These are phyloP conservation scores for Stagonosporopsis tanaceti DNA, from an alignment of 2,329 filamentous ascomycete genomes.

Conservation along the genomic window DNA sequence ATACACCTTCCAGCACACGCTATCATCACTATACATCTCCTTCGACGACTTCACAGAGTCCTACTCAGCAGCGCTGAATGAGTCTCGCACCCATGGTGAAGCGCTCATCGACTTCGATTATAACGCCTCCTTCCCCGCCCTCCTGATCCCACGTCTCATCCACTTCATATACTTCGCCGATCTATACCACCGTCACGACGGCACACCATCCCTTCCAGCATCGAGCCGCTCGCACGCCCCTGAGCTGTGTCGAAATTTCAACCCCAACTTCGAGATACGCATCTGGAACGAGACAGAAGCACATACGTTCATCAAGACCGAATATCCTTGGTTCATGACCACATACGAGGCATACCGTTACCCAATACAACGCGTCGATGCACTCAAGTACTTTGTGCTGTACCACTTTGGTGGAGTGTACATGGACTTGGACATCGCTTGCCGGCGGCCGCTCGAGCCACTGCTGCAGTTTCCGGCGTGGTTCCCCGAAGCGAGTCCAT, in stretches of 20 bases:
- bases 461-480: constrained; percentile 29
- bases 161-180: constrained; percentile 30
- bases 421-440: constrained; percentile 37
- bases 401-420: constrained; percentile 38
- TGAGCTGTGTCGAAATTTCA: constrained; percentile 27
- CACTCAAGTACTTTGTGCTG: constrained; percentile 36
- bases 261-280: constrained; percentile 27
- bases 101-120: constrained; percentile 23
- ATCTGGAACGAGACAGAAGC: constrained; percentile 31
- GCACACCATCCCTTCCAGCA: constrained; percentile 3
- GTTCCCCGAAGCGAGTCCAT: constrained; percentile 30
- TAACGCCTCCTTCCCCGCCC: constrained; percentile 8
- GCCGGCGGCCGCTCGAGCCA: constrained; percentile 29
- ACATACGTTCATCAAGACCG: constrained; percentile 22
- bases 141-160: constrained; percentile 22
- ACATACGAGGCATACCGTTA: constrained; percentile 35
- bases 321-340: constrained; percentile 31
- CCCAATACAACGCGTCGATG: constrained; percentile 38
- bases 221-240: constrained; percentile 25
- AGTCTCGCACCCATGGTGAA: constrained; percentile 9
- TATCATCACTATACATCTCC: constrained; percentile 13
- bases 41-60: constrained; percentile 21
- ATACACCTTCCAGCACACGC: constrained; percentile 17
- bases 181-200: constrained; percentile 22
- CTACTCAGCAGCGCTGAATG: constrained; percentile 23